A percentile compares a stretch with the other conserved stretches of the same genome.
Conservation (phyloP, 345 rosid species). For the Erysimum cheiranthoides region DNA sequence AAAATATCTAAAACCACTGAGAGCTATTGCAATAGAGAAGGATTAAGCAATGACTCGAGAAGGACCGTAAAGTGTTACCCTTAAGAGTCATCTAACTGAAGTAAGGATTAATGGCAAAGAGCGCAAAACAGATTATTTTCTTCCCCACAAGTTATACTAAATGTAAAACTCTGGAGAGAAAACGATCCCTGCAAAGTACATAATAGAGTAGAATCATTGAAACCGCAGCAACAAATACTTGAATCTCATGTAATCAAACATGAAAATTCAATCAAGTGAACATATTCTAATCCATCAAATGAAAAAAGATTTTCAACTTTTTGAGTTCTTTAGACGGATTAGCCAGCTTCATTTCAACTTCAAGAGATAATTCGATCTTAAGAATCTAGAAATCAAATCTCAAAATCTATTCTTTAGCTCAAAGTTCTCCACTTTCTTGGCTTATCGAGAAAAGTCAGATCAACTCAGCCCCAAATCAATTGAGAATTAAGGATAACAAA, state of each 20-base stretch:
- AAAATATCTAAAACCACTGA: neutral
- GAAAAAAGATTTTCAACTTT: neutral
- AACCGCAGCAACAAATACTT: slow-evolving; percentile 16
- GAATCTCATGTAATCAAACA: slow-evolving; percentile 8
- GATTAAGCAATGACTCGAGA: slow-evolving; percentile 35
- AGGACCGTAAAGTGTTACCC: slow-evolving; percentile 42
- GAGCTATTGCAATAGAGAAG: slow-evolving; percentile 3
- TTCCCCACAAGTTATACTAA: slow-evolving; percentile 32
- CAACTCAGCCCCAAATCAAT: neutral
- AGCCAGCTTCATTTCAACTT: neutral
- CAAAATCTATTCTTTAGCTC: slow-evolving; percentile 15
- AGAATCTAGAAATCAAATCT: slow-evolving; percentile 14
- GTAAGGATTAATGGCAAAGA: slow-evolving; percentile 35
- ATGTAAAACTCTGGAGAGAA: slow-evolving; percentile 40
- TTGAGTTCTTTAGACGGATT: neutral
- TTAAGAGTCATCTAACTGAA: slow-evolving; percentile 40
- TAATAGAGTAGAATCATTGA: slow-evolving; percentile 33
- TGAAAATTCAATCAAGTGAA: neutral
- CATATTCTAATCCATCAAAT: slow-evolving; percentile 13
- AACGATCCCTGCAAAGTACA: slow-evolving; percentile 42
- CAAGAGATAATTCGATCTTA: neutral
- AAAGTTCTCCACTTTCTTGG: slow-evolving; percentile 6
- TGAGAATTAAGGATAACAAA: slow-evolving; percentile 5
- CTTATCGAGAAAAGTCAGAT: slow-evolving; percentile 11
- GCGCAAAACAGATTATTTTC: slow-evolving; percentile 4